phyloP scores from a whole-genome alignment of 1,139 yeast species.

The Pneumocystis wakefieldiae region DNA sequence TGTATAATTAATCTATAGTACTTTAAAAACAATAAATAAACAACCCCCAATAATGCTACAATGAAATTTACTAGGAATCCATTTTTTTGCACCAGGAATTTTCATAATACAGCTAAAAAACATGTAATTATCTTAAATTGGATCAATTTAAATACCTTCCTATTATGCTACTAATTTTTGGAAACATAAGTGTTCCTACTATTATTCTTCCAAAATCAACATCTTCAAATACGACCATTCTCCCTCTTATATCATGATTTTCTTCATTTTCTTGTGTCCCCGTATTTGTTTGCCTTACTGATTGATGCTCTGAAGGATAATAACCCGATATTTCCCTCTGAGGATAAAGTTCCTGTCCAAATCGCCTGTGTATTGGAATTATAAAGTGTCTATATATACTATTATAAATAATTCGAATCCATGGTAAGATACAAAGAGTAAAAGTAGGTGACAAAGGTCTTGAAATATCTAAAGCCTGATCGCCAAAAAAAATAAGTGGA shows the following conservation, averaged over 20 bases:
- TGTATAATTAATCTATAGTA: neutral
- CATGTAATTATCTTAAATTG: neutral
- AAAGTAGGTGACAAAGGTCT: neutral
- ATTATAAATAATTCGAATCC: constrained; percentile 5
- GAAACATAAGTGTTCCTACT: constrained; percentile 8
- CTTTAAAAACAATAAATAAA: neutral
- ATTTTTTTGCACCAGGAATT: neutral
- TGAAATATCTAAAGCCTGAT: neutral
- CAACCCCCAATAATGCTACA: neutral
- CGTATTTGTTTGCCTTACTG: neutral
- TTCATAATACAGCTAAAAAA: neutral
- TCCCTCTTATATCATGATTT: constrained; percentile 5
- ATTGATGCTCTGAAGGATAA: neutral
- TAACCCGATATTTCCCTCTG: neutral
- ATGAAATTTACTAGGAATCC: neutral
- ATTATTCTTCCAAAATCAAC: constrained; percentile 7
- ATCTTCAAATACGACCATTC: constrained; percentile 8
- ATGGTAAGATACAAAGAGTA: constrained; percentile 4
- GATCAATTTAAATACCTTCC: neutral
- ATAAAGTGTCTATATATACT: neutral
- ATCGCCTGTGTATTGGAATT: constrained; percentile 4
- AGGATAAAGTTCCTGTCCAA: neutral
- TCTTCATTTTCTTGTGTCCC: constrained; percentile 1
- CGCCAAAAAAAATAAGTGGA: neutral
- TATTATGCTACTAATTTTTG: constrained; percentile 3